Base-by-base conservation (phyloP, 495 filamentous ascomycete genomes). In the Lophiotrema nucula region DNA sequence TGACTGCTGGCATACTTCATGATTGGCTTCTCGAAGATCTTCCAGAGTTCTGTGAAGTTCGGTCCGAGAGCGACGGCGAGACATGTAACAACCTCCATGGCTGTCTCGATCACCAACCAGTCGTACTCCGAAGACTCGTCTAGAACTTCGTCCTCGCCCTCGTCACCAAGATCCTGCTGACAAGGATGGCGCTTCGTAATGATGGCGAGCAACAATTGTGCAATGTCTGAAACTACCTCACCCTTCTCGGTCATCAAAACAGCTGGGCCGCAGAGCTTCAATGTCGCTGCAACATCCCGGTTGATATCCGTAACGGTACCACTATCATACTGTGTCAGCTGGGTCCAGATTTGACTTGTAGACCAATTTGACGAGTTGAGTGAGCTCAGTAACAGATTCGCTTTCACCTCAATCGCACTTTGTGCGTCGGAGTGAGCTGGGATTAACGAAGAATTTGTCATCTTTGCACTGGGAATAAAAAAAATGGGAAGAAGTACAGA, bases 401-500 rank as follows among this genome's bases (percentile, higher is more conserved):
- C 76, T 76, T 95, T 93, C 83, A 80, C 90, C 90, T 86, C 92
- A 96, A 81, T 76, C 82, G 81, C 88, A 83, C 75, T 76, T 80
- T 79, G 77, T 77, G 88, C 83, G 82, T 97, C 86, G 87, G 87
- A 96, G 92, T 96, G 92, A 97, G 91, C 90, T 97, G 91, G 91
- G 92, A 92, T 87, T 90, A 93, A 89, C 89, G 89, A 83, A 76
- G 73, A 74, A 81, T 73, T 74, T 58, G n/a, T 96, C 89, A 96
- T 97, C 91, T 92, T 91, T 70, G 71, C 64, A 53, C 47, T 46
- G 57, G 42, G 65, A 59, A 42, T 43, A 18, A 43, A 33, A 56
- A 49, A 41, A 66, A 48, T 54, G 58, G 60, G 67, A 81, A 86
- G 28, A 61, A 47, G n/a, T n/a, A n/a, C n/a, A n/a, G n/a, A n/a